Percentiles rank a stretch among this genome's conserved stretches.
Conservation (phyloP, 495 filamentous ascomycete species). For the Lasiosphaeria miniovina region DNA sequence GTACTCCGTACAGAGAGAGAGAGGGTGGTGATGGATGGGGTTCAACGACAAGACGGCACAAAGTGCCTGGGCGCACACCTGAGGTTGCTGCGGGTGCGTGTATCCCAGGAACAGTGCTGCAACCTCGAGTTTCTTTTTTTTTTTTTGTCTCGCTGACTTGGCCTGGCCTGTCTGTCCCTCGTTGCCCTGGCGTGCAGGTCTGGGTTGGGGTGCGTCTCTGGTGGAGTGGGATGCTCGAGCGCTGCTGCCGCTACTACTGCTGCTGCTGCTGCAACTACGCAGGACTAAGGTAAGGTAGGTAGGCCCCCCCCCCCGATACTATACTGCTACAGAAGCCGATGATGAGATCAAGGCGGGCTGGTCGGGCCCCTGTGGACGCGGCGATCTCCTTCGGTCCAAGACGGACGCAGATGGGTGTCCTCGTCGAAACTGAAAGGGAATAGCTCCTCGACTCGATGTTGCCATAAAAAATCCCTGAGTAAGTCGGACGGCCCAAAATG, state of each 20-base stretch:
- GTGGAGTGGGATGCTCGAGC: constrained; percentile 23
- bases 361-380: constrained; percentile 10
- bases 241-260: constrained; percentile 5
- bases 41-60: constrained; percentile 9
- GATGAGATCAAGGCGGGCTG: constrained; percentile 17
- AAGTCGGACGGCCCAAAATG: constrained; percentile 11
- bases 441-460: constrained; percentile 4
- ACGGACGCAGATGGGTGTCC: neutral
- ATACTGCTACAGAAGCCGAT: constrained; percentile 15
- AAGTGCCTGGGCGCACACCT: constrained; percentile 8
- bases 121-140: constrained; percentile 15
- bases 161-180: neutral
- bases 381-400: constrained; percentile 13
- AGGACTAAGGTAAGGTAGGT: too few relatives aligned
- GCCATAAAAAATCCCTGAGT: constrained; percentile 5
- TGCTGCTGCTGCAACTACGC: neutral
- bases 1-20: neutral
- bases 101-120: constrained; percentile 17
- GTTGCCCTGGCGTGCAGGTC: constrained; percentile 4
- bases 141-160: neutral
- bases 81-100: constrained; percentile 4
- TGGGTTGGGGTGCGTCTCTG: constrained; percentile 11
- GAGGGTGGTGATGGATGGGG: constrained; percentile 5
- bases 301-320: too few relatives aligned
- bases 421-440: constrained; percentile 8